Evolutionary conservation across 2,329 filamentous ascomycete species (phyloP), one percentile per base, ranked within the genome.

Genomic region (Thelonectria olida): DNA sequence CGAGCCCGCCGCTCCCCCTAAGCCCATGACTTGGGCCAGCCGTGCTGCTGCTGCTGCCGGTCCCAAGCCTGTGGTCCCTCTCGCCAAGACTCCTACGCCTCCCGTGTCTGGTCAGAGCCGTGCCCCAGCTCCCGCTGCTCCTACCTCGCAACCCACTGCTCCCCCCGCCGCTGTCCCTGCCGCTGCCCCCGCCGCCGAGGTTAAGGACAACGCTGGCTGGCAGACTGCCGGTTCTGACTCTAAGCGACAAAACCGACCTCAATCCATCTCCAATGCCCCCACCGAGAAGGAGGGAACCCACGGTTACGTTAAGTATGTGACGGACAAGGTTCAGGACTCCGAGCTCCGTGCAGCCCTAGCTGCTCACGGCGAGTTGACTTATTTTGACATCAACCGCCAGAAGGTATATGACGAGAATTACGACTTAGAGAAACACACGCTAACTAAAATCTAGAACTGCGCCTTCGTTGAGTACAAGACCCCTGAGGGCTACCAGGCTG

Each of bases 281-380:
- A 75, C 81, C 47, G 91, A 94, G 73, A 91, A 92, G 73, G 90
- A 95, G 65, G 88, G 88, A 64, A 90, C 90, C 54, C 87, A 93
- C 69, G 96, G 91, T 19, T 98, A 97, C 78, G 93, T 99, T 78
- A 97, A 97, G 84, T 97, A 95, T 72, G 95, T 98, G 50, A 95
- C 90, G 50, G 93, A 97, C 31, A 94, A 93, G 80, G 90, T 99
- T 53, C 87, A 92, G 74, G 85, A 89, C 13, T 86, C 88, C 39
- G 87, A 92, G 47, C 83, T 99, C 61, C 90, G 85, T 77, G 83
- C 85, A 54, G 85, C 88, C 54, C 82, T 99, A 52, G 84, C 88
- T 69, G 87, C 89, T 70, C 93, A 90, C 68, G 90, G 92, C 66
- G 86, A 90, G 72, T 77, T 94, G 58, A 83, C 84, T 56, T 89